Evolutionary conservation across 352 stramenopile species (phyloP).

Genomic region (Pythium aquatile): DNA sequence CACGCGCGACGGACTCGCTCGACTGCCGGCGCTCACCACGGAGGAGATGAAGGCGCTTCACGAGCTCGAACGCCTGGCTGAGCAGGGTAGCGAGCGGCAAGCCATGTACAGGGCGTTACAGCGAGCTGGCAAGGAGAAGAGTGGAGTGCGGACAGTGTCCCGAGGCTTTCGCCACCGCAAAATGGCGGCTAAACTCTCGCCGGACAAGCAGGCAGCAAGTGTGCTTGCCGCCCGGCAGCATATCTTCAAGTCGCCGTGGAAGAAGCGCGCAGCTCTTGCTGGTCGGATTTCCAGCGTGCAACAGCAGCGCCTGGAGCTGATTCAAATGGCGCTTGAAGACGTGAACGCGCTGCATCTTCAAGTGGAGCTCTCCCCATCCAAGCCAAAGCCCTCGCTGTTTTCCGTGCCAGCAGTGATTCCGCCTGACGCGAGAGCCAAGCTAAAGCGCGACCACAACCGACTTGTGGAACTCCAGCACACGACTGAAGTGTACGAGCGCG

Average conservation of each 20-base stretch:
- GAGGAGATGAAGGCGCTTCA: slow-evolving; percentile 41
- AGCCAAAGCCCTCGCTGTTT: slow-evolving; percentile 1
- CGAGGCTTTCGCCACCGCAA: slow-evolving; percentile 19
- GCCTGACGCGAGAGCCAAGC: neutral
- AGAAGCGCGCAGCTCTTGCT: slow-evolving; percentile 13
- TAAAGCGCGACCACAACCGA: slow-evolving; percentile 21
- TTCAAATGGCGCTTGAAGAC: slow-evolving; percentile 40
- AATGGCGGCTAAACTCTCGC: slow-evolving; percentile 8
- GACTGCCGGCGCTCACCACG: slow-evolving; percentile 34
- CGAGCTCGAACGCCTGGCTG: slow-evolving; percentile 40
- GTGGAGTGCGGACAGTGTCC: neutral
- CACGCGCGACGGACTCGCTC: slow-evolving; percentile 41
- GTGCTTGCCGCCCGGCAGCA: slow-evolving; percentile 4
- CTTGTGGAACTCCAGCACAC: slow-evolving; percentile 9
- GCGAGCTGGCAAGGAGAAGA: slow-evolving; percentile 5
- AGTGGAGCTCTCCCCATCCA: neutral
- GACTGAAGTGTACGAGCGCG: slow-evolving; percentile 21
- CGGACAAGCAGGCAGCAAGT: slow-evolving; percentile 8
- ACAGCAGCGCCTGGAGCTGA: slow-evolving; percentile 26
- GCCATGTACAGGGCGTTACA: slow-evolving; percentile 23
- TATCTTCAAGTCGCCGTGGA: slow-evolving; percentile 19
- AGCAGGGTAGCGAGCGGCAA: slow-evolving; percentile 19
- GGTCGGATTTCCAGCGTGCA: neutral
- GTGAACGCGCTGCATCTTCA: slow-evolving; percentile 14
- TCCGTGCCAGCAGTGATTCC: slow-evolving; percentile 5